A percentile compares a stretch with the other conserved stretches of the same genome.
Conservation (phyloP, 2,329 filamentous ascomycete genomes). For the Amylocarpus encephaloides region DNA sequence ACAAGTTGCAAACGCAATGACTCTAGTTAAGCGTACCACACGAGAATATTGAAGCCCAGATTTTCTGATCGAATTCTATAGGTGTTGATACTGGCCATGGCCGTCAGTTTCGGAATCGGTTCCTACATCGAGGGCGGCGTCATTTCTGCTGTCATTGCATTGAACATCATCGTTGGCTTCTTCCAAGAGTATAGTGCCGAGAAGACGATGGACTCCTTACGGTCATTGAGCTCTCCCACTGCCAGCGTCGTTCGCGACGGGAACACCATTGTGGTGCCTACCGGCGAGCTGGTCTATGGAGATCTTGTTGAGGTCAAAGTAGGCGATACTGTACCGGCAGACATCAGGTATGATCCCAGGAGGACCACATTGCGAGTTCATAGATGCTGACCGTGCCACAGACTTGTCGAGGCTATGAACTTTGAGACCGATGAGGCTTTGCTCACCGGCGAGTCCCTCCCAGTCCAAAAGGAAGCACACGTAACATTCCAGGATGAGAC, state of each 20-base stretch:
- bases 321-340: conserved; percentile 39
- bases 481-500: conserved; percentile 44
- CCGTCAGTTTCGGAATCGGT: conserved; percentile 49
- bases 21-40: conserved; percentile 38
- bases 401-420: conserved; percentile 46
- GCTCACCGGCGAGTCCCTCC: conserved; percentile 56
- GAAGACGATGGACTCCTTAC: conserved; percentile 47
- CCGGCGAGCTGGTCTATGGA: conserved; percentile 48
- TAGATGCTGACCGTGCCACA: conserved; percentile 16
- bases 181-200: conserved; percentile 47
- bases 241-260: conserved; percentile 46
- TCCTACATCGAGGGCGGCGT: conserved; percentile 57
- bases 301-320: conserved; percentile 51
- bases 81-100: conserved; percentile 52
- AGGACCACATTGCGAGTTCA: background rate
- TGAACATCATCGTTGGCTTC: conserved; percentile 54
- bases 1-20: conserved; percentile 65
- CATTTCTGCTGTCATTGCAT: conserved; percentile 48
- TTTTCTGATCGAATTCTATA: conserved; percentile 31
- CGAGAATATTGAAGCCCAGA: conserved; percentile 4
- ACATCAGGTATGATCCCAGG: conserved; percentile 29
- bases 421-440: conserved; percentile 55
- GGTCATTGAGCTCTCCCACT: conserved; percentile 43
- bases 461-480: conserved; percentile 47
- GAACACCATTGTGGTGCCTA: conserved; percentile 43